phyloP scores from a whole-genome alignment of 192 early-diverging fungal genomes.

The Umbelopsis sp. region DNA sequence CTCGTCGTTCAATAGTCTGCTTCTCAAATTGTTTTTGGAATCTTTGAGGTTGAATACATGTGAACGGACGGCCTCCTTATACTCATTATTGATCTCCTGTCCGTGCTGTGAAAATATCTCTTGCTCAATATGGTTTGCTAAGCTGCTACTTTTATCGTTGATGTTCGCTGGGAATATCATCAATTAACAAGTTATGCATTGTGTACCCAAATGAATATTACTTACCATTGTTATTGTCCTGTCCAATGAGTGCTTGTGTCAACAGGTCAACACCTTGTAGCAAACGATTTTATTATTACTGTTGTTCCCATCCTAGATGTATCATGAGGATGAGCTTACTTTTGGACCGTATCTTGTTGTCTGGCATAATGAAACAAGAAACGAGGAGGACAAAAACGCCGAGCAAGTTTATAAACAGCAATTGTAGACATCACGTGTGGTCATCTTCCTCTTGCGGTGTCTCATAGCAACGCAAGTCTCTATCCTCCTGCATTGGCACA shows the following conservation, averaged over 20 bases:
- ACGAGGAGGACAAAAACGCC: not conserved
- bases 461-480: too few relatives aligned
- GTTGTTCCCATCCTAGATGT: too few relatives aligned
- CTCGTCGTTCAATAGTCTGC: slow-evolving; percentile 2
- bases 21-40: not conserved
- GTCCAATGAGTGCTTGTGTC: not conserved
- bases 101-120: not conserved
- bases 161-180: not conserved
- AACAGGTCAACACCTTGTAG: not conserved
- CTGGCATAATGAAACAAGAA: not conserved
- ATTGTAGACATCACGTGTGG: not conserved
- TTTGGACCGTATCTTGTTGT: slow-evolving; percentile 4
- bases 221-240: not conserved
- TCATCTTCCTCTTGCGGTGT: too few relatives aligned
- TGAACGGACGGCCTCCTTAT: not conserved
- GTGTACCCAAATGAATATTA: too few relatives aligned
- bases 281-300: not conserved
- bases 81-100: not conserved
- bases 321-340: not conserved
- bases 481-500: too few relatives aligned
- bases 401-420: not conserved
- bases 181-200: not conserved
- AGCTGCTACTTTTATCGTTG: not conserved
- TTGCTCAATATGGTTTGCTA: not conserved
- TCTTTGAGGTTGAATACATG: slow-evolving; percentile 10